These are phyloP conservation scores for Yamadazyma tumulicola DNA, from an alignment of 805 yeast species.

Conservation along the genomic window DNA sequence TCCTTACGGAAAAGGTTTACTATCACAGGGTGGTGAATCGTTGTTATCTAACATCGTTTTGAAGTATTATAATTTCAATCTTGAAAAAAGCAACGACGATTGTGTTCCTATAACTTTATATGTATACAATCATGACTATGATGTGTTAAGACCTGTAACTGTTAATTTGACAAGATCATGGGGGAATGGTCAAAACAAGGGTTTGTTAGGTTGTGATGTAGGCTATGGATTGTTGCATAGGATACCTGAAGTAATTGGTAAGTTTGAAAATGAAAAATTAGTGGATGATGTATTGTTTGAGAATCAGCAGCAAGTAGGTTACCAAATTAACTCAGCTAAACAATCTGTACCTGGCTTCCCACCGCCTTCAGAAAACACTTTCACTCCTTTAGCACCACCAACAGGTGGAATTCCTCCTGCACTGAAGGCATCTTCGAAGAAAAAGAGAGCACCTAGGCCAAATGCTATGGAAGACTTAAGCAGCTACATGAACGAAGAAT, in stretches of 20 bases:
- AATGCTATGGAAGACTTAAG: slow-evolving; percentile 25
- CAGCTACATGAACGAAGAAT: slow-evolving; percentile 43
- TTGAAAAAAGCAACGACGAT: slow-evolving; percentile 29
- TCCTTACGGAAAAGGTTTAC: slow-evolving; percentile 50
- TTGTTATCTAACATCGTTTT: slow-evolving; percentile 64
- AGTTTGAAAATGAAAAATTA: slow-evolving; percentile 38
- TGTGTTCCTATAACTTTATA: slow-evolving; percentile 38
- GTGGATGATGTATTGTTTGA: slow-evolving; percentile 35
- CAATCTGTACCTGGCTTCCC: slow-evolving; percentile 6
- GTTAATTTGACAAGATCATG: slow-evolving; percentile 62
- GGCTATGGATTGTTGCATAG: slow-evolving; percentile 90
- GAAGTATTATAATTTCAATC: slow-evolving; percentile 49
- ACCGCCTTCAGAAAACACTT: slow-evolving; percentile 6
- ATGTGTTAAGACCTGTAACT: slow-evolving; percentile 80
- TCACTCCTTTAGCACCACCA: slow-evolving; percentile 13
- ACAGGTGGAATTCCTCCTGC: slow-evolving; percentile 12
- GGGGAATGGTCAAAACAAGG: slow-evolving; percentile 64
- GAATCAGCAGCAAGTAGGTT: slow-evolving; percentile 17
- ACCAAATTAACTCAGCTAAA: slow-evolving; percentile 13
- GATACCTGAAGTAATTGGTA: slow-evolving; percentile 65
- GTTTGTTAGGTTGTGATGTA: slow-evolving; percentile 88
- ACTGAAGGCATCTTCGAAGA: slow-evolving; percentile 17
- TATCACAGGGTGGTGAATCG: slow-evolving; percentile 86
- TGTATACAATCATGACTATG: slow-evolving; percentile 86
- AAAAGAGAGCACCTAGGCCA: slow-evolving; percentile 25